These are phyloP conservation scores for Backusella tuberculispora DNA, from an alignment of 192 early-diverging fungal species.

Conservation along the genomic window DNA sequence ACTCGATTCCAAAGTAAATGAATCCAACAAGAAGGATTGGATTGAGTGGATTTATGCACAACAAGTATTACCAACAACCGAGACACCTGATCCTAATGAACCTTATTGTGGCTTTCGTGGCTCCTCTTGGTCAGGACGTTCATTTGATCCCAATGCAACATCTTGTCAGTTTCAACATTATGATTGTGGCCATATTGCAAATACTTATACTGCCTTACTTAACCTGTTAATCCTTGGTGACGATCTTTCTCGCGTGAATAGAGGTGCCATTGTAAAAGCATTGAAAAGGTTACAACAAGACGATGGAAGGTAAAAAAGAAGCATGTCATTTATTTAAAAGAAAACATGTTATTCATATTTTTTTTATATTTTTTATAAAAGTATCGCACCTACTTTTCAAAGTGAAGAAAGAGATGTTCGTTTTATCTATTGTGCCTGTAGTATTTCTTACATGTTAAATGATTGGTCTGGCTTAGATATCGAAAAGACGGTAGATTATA, in stretches of 20 bases:
- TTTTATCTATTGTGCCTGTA: slow-evolving; percentile 91
- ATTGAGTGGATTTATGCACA: slow-evolving; percentile 98
- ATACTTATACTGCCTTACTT: slow-evolving; percentile 90
- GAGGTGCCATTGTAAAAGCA: slow-evolving; percentile 60
- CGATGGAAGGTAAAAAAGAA: slow-evolving; percentile 69
- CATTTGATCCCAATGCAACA: slow-evolving; percentile 46
- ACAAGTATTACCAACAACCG: slow-evolving; percentile 64
- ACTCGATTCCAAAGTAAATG: slow-evolving; percentile 58
- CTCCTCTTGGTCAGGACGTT: slow-evolving; percentile 65
- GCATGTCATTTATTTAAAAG: slow-evolving; percentile 14
- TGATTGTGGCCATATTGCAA: slow-evolving; percentile 69
- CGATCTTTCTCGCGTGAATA: slow-evolving; percentile 83
- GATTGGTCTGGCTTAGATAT: slow-evolving; percentile 90
- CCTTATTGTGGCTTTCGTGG: slow-evolving; percentile 74
- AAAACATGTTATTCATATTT: not conserved
- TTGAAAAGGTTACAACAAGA: slow-evolving; percentile 71
- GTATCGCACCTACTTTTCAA: slow-evolving; percentile 70
- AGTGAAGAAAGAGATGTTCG: slow-evolving; percentile 86
- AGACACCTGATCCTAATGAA: slow-evolving; percentile 34
- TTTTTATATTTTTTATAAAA: slow-evolving; percentile 22
- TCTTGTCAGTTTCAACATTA: slow-evolving; percentile 37
- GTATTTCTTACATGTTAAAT: slow-evolving; percentile 77
- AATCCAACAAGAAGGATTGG: slow-evolving; percentile 64
- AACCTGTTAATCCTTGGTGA: slow-evolving; percentile 86
- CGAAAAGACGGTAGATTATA: slow-evolving; percentile 58